Evolutionary conservation across 805 yeast species (phyloP).

Genomic region (Nakazawaea laoshanensis): DNA sequence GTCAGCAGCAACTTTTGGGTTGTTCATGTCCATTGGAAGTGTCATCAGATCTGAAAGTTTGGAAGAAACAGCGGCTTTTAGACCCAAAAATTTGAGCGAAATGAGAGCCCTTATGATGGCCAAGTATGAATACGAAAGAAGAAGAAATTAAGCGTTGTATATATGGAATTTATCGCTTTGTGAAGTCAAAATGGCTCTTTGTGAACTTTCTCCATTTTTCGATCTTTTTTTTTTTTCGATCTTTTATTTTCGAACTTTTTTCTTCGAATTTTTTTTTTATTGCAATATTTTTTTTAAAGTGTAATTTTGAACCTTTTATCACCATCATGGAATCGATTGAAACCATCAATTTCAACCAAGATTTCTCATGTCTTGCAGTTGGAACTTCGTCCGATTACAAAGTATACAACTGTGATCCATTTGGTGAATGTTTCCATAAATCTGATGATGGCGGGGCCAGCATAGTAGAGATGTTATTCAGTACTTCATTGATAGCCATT

Average conservation of each 20-base stretch:
- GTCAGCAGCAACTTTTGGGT: conserved; percentile 93
- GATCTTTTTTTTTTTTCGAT: background rate
- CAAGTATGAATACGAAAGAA: conserved; percentile 23
- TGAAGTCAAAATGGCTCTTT: too few relatives aligned
- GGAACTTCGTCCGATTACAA: conserved; percentile 60
- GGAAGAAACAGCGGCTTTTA: conserved; percentile 16
- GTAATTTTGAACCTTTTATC: too few relatives aligned
- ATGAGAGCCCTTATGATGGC: conserved; percentile 34
- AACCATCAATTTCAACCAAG: conserved; percentile 77
- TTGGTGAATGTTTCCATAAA: conserved; percentile 57
- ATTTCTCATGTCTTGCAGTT: conserved; percentile 70
- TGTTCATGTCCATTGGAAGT: conserved; percentile 94
- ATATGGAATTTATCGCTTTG: too few relatives aligned
- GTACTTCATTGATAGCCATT: conserved; percentile 78
- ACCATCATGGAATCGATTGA: conserved; percentile 17
- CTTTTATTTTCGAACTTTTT: too few relatives aligned
- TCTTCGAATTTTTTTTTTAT: too few relatives aligned
- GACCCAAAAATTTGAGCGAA: conserved; percentile 24
- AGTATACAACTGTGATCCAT: conserved; percentile 84
- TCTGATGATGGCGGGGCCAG: conserved; percentile 47
- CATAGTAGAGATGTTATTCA: conserved; percentile 82
- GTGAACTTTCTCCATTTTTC: background rate
- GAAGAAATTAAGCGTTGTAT: conserved; percentile 11
- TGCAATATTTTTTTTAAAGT: too few relatives aligned
- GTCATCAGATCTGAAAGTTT: conserved; percentile 70